Base-by-base conservation (phyloP, 768 basidiomycete species). In the Lyophyllum semitale region DNA sequence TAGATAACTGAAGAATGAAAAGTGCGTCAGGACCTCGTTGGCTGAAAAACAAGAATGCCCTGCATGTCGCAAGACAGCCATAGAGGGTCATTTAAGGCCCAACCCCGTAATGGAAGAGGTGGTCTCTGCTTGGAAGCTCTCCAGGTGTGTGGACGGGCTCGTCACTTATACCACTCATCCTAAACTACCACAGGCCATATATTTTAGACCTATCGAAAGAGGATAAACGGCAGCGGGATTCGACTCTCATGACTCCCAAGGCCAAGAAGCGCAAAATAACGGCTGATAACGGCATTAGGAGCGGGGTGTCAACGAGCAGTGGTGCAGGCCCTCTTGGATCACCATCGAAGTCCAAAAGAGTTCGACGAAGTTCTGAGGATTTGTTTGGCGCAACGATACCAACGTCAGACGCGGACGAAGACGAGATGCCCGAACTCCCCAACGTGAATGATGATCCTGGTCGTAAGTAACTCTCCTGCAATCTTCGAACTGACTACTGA, bases 1-100 rank as follows among this genome's bases (percentile, higher is more conserved):
- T 29, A 59, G 29, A 49, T 33, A 30, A 47, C 26, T 54, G 48
- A 51, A 20, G 25, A 46, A 32, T 20, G 23, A 37, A 20, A 54
- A 93, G 91, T 94, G 92, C 66, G 83, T 93, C 50, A 77, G 91
- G 45, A 72, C 80, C 20, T 76, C 81, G 4, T 67, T 92, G 26
- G 62, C 74, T 6, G 74, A 67, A 29, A 85, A 87, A 63, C 79
- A 83, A 23, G 84, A 87, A 65, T 93, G 92, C 61, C 91, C 92
- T 8, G 75, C 72, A 17, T 94, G 92, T 68, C 78, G 88, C 18
- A 83, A 84, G 61, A 55, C 68, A 18, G 63, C 80, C 0, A 77
- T 76, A 12, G 90, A 92, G 65, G 78, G 77, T 3, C 83, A 87
- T 42, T 73, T 94, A 51, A 73, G 89, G 59, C 78, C 82, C 33